Evolutionary conservation across 768 basidiomycete genomes (phyloP), one percentile per base, ranked within the genome.

Genomic region (Serendipita sp.): DNA sequence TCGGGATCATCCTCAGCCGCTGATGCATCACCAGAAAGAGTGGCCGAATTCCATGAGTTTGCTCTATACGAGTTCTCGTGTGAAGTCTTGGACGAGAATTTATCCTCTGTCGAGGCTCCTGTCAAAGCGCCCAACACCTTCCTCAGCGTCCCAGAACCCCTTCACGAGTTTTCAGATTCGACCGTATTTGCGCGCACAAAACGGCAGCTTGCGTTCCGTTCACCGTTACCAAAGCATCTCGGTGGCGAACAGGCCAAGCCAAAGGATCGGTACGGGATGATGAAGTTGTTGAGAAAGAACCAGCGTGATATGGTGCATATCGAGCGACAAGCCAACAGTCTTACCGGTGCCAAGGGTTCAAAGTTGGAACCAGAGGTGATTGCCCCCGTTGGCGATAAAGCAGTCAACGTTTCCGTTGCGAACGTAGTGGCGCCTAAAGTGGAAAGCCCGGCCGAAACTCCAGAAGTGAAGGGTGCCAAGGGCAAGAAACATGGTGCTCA

Each of bases 311-410:
- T 85, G 81, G 73, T 77, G 36, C 74, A 69, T 11, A 69, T 88
- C 64, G 83, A 84, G 63, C 73, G 76, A 63, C 81, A 83, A 48
- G 85, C 86, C 8, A 79, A 78, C 44, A 85, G 84, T 0, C 70
- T 88, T 65, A 84, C 83, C 0, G 86, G 86, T 0, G 84, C 85
- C 3, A 77, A 76, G 0, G 86, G 86, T 1, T 76, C 74, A 1
- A 71, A 72, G 4, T 72, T 88, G 32, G 75, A 81, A 68, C 79
- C 78, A 63, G 78, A 83, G 36, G 74, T 78, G n/a, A 86, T 88
- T 65, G 74, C 76, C 0, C 68, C 77, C 1, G 78, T 77, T 7
- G 71, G 76, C 10, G 69, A 60, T 32, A 32, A 23, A 16, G 0
- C 8, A 0, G 8, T n/a, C 8, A 32, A 7, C 8, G 32, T 16